Base-by-base conservation (phyloP, 1,284 basidiomycete genomes). In the Kwoniella shivajii region DNA sequence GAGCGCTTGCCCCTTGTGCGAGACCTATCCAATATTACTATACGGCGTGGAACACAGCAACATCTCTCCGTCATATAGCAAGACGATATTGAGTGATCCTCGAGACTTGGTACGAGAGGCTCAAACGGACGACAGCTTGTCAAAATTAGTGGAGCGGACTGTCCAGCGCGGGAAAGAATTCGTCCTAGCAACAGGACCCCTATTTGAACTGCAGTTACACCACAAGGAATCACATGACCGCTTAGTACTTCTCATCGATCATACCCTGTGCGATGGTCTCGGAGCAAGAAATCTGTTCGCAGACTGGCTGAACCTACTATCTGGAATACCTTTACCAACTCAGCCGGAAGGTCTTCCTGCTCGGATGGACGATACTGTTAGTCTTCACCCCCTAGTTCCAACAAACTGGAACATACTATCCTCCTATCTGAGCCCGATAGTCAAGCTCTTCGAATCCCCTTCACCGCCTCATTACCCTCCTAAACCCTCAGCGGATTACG, bases 281-380 rank as follows among this genome's bases (percentile, higher is more conserved):
- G 54, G 54, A 6, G 54, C 48, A n/a, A 36, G 48, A 27, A 56
- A 56, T 20, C 54, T 56, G 22, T 51, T 56, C 22, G 30, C 48
- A 9, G 48, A 56, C 18, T 36, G 50, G 34, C 45, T 56, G 4
- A 11, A 20, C 3, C 22, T 44, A 9, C 36, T 56, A 4, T 50
- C 48, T 7, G 36, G 41, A 4, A n/a, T n/a, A 18, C 18, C 34
- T 4, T 5, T 56, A 22, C 42, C 39, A 3, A 1, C 27, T 10
- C 48, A 56, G 26, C 54, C 48, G 7, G 47, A 44, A 13, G 54
- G 42, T 18, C 34, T 56, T 11, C 54, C 54, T n/a, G 48, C 47
- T 18, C 48, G 54, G 3, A 29, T 56, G 48, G 54, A 56, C 31
- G 54, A 56, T 37, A 45, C 54, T 1, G 48, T 56, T 10, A 33